phyloP scores from a whole-genome alignment of 225 moss, liverwort and hornwort genomes.

The Rhytidiadelphus loreus region DNA sequence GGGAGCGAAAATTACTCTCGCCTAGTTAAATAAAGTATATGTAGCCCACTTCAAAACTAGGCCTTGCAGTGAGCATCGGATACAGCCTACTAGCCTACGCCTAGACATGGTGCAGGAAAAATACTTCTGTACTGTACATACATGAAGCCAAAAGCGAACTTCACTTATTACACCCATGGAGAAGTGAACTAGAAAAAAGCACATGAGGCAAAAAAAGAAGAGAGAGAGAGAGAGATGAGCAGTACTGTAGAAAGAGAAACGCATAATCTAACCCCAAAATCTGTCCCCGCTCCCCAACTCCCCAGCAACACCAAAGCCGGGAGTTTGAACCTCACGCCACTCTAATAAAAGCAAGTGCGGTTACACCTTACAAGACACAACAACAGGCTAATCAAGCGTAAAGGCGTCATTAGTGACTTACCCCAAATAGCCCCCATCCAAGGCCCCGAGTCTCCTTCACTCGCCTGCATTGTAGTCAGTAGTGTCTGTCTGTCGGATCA shows the following conservation, averaged over 20 bases:
- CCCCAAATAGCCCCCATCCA: constrained; percentile 15
- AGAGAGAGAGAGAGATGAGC: background rate
- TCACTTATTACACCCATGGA: background rate
- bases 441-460: background rate
- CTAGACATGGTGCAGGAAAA: background rate
- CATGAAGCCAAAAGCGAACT: background rate
- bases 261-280: background rate
- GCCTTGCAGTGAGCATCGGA: background rate
- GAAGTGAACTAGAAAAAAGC: background rate
- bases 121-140: background rate
- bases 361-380: constrained; percentile 26
- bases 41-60: background rate
- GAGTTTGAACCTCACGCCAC: background rate
- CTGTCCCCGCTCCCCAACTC: constrained; percentile 7
- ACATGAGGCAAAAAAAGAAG: background rate
- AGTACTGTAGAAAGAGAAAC: background rate
- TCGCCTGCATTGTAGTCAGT: constrained; percentile 3
- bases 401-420: constrained; percentile 18
- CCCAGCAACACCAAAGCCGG: constrained; percentile 8
- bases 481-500: constrained; percentile 30
- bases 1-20: background rate
- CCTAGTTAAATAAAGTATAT: too few relatives aligned
- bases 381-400: constrained; percentile 17
- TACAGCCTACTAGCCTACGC: background rate
- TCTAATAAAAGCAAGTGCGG: constrained; percentile 32